Evolutionary conservation across 192 early-diverging fungal genomes (phyloP), one percentile per base, ranked within the genome.

Genomic region (Geranomyces variabilis): DNA sequence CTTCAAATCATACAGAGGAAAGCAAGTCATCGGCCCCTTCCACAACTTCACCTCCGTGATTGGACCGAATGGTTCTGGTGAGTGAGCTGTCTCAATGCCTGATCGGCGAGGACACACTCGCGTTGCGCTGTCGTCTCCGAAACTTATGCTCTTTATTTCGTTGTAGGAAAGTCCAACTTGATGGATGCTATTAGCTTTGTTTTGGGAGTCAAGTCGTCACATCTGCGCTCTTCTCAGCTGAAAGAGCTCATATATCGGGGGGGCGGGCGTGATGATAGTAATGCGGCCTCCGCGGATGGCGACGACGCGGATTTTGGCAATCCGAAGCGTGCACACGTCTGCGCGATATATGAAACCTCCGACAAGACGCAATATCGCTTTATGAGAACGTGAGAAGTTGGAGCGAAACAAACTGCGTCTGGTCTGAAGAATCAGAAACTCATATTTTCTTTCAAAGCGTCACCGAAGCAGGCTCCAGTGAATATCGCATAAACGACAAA

Each of bases 101-200:
- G 24, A 53, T 26, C 17, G 17, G 29, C 26, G 26, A 61, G 29
- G 21, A 19, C 59, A 33, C 3, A n/a, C n/a, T n/a, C n/a, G n/a
- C n/a, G n/a, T n/a, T n/a, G 33, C 15, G 7, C 15, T 8, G 33
- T 19, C 3, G 59, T 61, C 24, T 6, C 19, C 15, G 17, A 60
- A 60, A 28, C 7, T n/a, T n/a, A n/a, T n/a, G n/a, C n/a, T 30
- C 58, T 60, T 34, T 41, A 10, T 10, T 3, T 3, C 36, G 5
- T 46, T 33, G 26, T 31, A 93, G 91, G 95, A 17, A 99, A 99
- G 79, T 97, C 95, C 21, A 99, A 99, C 75, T 83, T 98, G 22
- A 99, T 99, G 96, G 97, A 99, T 76, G 97, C 97, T 44, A 96
- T 99, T 74, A 93, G 91, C 31, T 99, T 99, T 86, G 97, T 99